These are phyloP conservation scores for Wickerhamiella shivajii DNA, from an alignment of 805 yeast genomes.

Conservation along the genomic window DNA sequence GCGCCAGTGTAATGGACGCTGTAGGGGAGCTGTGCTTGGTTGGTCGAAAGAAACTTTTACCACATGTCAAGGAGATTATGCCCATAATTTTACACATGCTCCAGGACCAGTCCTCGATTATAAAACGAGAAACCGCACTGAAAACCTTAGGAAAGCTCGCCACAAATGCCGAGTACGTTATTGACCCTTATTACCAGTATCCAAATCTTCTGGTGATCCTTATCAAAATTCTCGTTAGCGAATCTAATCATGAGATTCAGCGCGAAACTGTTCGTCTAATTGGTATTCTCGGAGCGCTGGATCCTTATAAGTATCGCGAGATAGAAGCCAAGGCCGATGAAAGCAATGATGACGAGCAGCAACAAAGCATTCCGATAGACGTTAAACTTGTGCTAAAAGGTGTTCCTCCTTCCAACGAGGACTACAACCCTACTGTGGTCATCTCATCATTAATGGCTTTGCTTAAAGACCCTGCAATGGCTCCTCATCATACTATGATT, in stretches of 20 bases:
- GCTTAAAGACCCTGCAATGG: constrained; percentile 68
- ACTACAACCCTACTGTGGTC: constrained; percentile 90
- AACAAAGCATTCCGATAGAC: constrained; percentile 80
- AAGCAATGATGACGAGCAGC: constrained; percentile 34
- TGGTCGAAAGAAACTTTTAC: constrained; percentile 71
- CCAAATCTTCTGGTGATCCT: constrained; percentile 77
- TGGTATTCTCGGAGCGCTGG: constrained; percentile 92
- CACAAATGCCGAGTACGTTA: constrained; percentile 85
- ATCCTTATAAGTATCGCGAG: constrained; percentile 89
- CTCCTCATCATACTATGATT: constrained; percentile 77
- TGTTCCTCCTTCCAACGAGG: constrained; percentile 79
- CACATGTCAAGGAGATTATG: constrained; percentile 64
- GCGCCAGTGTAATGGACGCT: constrained; percentile 72
- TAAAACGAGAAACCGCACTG: constrained; percentile 79
- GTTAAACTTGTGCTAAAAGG: constrained; percentile 85
- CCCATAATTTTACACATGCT: constrained; percentile 75
- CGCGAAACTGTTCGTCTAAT: constrained; percentile 78
- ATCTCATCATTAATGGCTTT: constrained; percentile 73
- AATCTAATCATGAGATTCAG: constrained; percentile 50
- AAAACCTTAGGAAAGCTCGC: constrained; percentile 79
- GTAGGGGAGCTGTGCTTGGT: constrained; percentile 81
- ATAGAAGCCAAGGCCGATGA: constrained; percentile 57
- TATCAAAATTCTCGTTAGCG: constrained; percentile 69
- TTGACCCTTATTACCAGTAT: constrained; percentile 80
- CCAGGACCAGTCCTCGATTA: constrained; percentile 82